A percentile compares a stretch with the other conserved stretches of the same genome.
Conservation (phyloP, 805 yeast genomes). For the Wickerhamomyces kurtzmanii region DNA sequence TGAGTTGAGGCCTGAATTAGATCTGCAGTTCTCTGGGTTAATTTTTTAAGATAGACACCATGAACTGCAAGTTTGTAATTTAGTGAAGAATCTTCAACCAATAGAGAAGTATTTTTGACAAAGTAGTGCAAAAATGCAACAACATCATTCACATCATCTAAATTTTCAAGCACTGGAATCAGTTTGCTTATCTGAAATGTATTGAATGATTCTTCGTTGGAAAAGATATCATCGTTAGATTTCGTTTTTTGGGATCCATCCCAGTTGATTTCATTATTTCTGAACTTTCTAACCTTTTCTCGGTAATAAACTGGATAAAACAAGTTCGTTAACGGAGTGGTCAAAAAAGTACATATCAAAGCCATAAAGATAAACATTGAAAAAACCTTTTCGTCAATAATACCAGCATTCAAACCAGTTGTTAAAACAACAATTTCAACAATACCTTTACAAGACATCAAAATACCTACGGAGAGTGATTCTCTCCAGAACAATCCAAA, state of each 20-base stretch:
- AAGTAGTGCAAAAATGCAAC: conserved; percentile 35
- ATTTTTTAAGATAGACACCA: conserved; percentile 46
- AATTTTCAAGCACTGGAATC: conserved; percentile 45
- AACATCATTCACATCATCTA: conserved; percentile 53
- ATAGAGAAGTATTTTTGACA: too few species aligned
- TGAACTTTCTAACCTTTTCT: conserved; percentile 28
- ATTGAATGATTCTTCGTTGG: conserved; percentile 2
- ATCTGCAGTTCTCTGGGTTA: conserved; percentile 63
- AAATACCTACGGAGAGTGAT: conserved; percentile 63
- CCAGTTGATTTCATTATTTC: conserved; percentile 19
- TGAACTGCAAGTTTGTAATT: conserved; percentile 22
- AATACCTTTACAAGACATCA: conserved; percentile 86
- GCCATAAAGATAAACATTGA: conserved; percentile 86
- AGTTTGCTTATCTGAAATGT: conserved; percentile 1
- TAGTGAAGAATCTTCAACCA: conserved; percentile 1
- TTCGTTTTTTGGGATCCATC: conserved; percentile 12
- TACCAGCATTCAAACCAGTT: conserved; percentile 64
- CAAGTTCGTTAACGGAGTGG: conserved; percentile 62
- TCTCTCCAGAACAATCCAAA: conserved; percentile 66
- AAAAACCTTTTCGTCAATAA: conserved; percentile 52
- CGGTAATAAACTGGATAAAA: conserved; percentile 56
- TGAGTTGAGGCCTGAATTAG: conserved; percentile 52
- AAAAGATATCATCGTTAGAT: conserved; percentile 4
- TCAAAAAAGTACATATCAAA: conserved; percentile 63
- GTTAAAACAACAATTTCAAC: conserved; percentile 75